phyloP scores from a whole-genome alignment of 2,329 filamentous ascomycete genomes.

The Nemania sp. region DNA sequence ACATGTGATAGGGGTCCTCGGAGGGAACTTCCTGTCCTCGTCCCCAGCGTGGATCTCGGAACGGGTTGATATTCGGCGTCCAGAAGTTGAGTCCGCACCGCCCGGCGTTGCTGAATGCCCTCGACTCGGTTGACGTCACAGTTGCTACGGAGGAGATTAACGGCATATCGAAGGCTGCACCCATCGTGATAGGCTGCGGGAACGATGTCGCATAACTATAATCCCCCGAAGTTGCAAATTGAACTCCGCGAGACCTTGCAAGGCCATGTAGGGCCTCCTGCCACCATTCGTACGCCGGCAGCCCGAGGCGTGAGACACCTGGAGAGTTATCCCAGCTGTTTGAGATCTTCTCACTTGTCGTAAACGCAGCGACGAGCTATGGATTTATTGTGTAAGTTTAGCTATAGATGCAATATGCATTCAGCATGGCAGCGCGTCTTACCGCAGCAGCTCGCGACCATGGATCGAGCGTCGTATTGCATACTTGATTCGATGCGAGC shows the following conservation, averaged over 20 bases:
- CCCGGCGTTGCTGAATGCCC: conserved; percentile 73
- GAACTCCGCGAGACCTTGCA: conserved; percentile 62
- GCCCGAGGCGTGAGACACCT: conserved; percentile 65
- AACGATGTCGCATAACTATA: conserved; percentile 74
- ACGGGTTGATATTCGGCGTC: conserved; percentile 77
- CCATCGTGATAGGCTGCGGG: conserved; percentile 71
- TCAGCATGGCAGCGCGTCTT: conserved; percentile 29
- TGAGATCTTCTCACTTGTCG: conserved; percentile 66
- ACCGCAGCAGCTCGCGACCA: conserved; percentile 47
- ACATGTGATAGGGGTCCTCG: conserved; percentile 65
- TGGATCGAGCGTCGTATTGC: conserved; percentile 46
- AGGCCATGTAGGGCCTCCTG: conserved; percentile 70
- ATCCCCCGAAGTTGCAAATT: conserved; percentile 62
- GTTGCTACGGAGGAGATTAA: conserved; percentile 68
- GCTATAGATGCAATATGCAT: not conserved
- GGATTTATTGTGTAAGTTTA: conserved; percentile 47
- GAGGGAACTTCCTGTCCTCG: conserved; percentile 71
- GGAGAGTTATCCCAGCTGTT: conserved; percentile 53
- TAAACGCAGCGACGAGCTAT: conserved; percentile 64
- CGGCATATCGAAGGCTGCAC: conserved; percentile 73
- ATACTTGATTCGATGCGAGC: conserved; percentile 49
- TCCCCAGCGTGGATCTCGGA: conserved; percentile 73
- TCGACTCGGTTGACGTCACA: conserved; percentile 69
- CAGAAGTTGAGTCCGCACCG: conserved; percentile 69
- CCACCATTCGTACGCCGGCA: conserved; percentile 70